Base-by-base conservation (phyloP, 108 stramenopile genomes). In the Cyclotella atomus region DNA sequence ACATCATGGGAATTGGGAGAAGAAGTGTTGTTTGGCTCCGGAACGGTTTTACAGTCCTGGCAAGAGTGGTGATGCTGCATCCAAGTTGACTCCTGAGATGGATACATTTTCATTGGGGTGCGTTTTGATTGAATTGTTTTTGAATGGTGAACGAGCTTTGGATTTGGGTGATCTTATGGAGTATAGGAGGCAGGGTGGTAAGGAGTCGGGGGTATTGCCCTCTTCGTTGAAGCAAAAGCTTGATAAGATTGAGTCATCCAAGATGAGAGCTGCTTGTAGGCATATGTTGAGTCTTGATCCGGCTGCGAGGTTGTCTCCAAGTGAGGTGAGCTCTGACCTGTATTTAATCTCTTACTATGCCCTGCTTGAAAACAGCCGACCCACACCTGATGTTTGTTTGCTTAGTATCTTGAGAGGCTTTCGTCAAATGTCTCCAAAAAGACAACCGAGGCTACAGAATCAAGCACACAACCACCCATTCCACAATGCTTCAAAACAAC, bases 31-130 rank as follows among this genome's bases (percentile, higher is more conserved):
- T 77, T 73, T 99, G 34, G 97, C 98, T 12, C 99, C 98, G 1
- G 99, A 99, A 79, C 80, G 96, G 61, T 97, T 92, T 65, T 84
- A 72, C 49, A 75, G 78, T 28, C 72, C 83, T 30, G 81, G 67
- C 25, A 41, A 52, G 34, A 54, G 38, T 10, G 38, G 34, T 24
- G 77, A 49, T 20, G 33, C 53, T n/a, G 60, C 78, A 20, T 63
- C 55, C 16, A 56, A 71, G 23, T 83, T 97, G 1, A 91, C 87
- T 27, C 85, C 91, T 28, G 93, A 94, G 41, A 97, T 97, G 96
- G 99, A 99, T 83, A 88, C 98, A 10, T 99, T 99, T 76, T 94
- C 96, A n/a, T 72, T 89, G 9, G 99, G 99, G 8, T 99, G 99
- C 71, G 89, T 96, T 30, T 83, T 98, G 34, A 91, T 96, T 50